Base-by-base conservation (phyloP, 2,329 filamentous ascomycete species). In the Fusarium gaditjirri region DNA sequence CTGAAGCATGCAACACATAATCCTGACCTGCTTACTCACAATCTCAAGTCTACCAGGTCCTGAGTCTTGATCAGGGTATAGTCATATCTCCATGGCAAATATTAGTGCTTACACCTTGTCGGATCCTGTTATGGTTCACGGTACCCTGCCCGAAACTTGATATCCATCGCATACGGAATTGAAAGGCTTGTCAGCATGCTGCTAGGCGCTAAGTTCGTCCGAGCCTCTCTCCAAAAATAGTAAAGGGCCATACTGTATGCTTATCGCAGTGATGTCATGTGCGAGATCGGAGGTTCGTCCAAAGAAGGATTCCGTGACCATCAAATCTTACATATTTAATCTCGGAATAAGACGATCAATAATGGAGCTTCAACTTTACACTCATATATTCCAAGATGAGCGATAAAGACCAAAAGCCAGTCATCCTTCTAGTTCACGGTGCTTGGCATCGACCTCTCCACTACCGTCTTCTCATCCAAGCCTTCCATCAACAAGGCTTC, bases 391-490 rank as follows among this genome's bases (percentile, higher is more conserved):
- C 2, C 4, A n/a, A 11, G 6, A 71, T 71, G 68, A 11, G 38
- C 0, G 8, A 38, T 8, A 23, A 56, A 13, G 16, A 36, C 9
- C 53, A 72, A 16, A 44, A 70, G 9, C 68, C 64, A 12, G 42
- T 70, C 1, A 14, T 75, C 7, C 50, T 74, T 5, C 17, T 75
- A 2, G 44, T 67, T 3, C 70, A 71, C 17, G 73, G 73, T n/a
- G 70, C 70, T 6, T 74, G 70, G 73, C 67, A 75, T 19, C 64
- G 41, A 5, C 67, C 72, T 4, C 13, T 65, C 19, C 72, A 75
- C 13, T 75, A 70, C n/a, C 59, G 49, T 4, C 16, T 23, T 10
- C 53, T 75, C 5, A 65, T 75, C 13, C 8, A 66, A 33, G 43
- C 46, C 3, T 59, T 75, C 4, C 49, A 57, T 7, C 29, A 35